Conservation (phyloP, 140 eudicot species). For the Ambrosia hybrid region DNA sequence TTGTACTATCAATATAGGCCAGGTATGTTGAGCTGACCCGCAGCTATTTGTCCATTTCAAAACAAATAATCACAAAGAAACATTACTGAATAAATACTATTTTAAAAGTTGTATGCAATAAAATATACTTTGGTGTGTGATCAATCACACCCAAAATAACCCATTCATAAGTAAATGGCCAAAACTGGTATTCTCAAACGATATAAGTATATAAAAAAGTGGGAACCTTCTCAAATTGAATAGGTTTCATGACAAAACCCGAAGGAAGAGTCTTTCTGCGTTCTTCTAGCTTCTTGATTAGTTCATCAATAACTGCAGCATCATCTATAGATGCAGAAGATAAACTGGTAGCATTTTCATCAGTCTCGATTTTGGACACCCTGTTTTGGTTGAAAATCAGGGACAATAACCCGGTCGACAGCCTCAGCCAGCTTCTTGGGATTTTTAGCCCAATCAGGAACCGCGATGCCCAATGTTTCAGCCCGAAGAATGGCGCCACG, state of each 20-base stretch:
- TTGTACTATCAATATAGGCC: neutral
- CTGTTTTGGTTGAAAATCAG: conserved; percentile 71
- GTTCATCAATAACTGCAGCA: conserved; percentile 59
- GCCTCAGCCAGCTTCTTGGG: conserved; percentile 66
- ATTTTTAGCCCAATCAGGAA: conserved; percentile 74
- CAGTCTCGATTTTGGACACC: conserved; percentile 74
- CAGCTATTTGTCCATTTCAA: neutral
- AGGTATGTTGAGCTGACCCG: neutral
- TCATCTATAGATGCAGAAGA: conserved; percentile 73
- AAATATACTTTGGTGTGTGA: no score
- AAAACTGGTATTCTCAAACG: neutral
- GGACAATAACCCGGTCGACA: conserved; percentile 59
- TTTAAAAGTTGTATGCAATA: neutral
- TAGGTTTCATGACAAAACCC: conserved; percentile 66
- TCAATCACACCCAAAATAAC: neutral
- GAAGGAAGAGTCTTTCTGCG: conserved; percentile 43
- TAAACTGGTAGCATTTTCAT: conserved; percentile 71
- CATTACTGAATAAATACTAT: neutral
- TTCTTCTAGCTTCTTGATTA: conserved; percentile 59
- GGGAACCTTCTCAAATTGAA: conserved; percentile 82
- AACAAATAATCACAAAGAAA: neutral
- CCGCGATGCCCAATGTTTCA: conserved; percentile 69
- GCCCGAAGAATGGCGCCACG: conserved; percentile 82
- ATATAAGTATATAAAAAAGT: conserved; percentile 1
- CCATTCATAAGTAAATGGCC: neutral